Base-by-base conservation (phyloP, 164 flowering plant species). In the Paratinospora sagittata region DNA sequence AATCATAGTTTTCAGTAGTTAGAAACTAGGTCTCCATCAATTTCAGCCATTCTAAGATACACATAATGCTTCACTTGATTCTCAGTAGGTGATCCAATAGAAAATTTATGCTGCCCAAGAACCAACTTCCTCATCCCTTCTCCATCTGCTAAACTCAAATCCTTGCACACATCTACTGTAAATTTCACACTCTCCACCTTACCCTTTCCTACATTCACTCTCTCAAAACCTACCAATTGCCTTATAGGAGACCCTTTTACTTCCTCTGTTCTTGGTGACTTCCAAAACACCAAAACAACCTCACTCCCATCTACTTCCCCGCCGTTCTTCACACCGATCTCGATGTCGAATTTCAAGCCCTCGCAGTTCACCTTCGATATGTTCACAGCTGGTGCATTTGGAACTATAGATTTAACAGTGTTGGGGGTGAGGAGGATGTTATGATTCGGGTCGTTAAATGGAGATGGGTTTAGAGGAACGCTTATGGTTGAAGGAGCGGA, bases 191-290 rank as follows among this genome's bases (percentile, higher is more conserved):
- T 34, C 78, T 77, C 66, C 8, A 74, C 73, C 71, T 66, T 70
- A 16, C 85, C 83, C 24, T 12, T 74, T 68, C 69, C 57, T 70
- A 85, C 85, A 21, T 81, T 73, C 62, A 81, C 89, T 72, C 84
- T 82, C 37, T 84, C 87, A 77, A 85, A 86, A 39, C 85, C 90
- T 23, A 85, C 75, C 63, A 89, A 68, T 73, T 86, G 84, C 61
- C 17, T 41, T 10, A 66, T 80, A 5, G 85, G 89, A 1, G 80
- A 74, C 1, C 89, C 88, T 3, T 10, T 13, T 39, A 80, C 74
- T 39, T 49, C 77, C 16, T 16, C 67, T 14, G 85, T 60, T 10
- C 8, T 62, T 6, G 86, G 86, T 24, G 92, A 86, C 72, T 68
- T 79, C 80, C 82, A 88, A 60, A 81, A 89, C 66, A 83, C 74